Conservation (phyloP, 768 basidiomycete genomes). For the Auricularia sp. region DNA sequence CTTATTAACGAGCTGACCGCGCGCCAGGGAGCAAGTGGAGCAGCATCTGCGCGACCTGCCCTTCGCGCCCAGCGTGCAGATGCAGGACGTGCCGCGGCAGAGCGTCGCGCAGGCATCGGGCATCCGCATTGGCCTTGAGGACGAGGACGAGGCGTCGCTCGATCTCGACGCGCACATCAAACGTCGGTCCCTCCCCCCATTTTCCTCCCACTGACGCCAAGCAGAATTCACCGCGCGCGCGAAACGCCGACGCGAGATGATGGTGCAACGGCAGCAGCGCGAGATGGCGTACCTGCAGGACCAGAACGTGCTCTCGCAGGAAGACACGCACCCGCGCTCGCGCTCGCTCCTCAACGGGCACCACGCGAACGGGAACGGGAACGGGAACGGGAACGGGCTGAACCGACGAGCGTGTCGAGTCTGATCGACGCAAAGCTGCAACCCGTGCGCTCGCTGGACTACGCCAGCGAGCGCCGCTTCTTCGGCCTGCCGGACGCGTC, state of each 20-base stretch:
- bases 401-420: not conserved
- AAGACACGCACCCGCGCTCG: not conserved
- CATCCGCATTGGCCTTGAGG: not conserved
- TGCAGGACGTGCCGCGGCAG: slow-evolving; percentile 74
- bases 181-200: no score
- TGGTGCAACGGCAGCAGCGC: no score
- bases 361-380: not conserved
- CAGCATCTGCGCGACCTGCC: slow-evolving; percentile 49
- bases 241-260: not conserved
- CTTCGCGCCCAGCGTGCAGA: slow-evolving; percentile 73
- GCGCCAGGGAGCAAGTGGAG: slow-evolving; percentile 37
- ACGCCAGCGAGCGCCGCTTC: not conserved
- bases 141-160: not conserved
- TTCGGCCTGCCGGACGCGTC: not conserved
- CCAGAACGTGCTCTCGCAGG: not conserved
- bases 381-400: not conserved
- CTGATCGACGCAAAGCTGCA: not conserved
- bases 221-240: no score
- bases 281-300: not conserved
- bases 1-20: slow-evolving; percentile 18
- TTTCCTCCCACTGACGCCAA: no score
- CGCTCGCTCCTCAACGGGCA: not conserved
- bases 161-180: not conserved
- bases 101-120: slow-evolving; percentile 29
- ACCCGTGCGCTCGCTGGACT: not conserved